Conservation (phyloP, 2,329 filamentous ascomycete genomes). For the Aureobasidium sp. region DNA sequence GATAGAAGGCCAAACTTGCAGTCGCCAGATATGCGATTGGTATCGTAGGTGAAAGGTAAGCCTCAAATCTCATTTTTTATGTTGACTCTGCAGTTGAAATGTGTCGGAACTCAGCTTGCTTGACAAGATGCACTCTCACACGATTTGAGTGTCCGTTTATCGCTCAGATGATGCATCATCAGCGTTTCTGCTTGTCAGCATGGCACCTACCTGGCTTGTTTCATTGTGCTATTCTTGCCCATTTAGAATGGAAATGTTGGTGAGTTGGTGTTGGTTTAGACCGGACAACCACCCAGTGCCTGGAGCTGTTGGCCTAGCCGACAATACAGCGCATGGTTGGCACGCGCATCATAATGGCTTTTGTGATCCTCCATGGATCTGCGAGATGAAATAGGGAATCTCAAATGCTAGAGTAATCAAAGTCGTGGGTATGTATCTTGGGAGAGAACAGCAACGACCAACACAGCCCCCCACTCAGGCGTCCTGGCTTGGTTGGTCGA, state of each 20-base stretch:
- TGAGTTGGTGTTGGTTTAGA: conserved; percentile 1
- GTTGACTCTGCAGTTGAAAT: not conserved
- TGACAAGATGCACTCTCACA: not conserved
- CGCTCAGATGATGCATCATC: not conserved
- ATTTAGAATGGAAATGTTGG: not conserved
- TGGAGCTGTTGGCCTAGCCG: not conserved
- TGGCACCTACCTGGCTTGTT: not conserved
- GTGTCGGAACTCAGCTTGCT: not conserved
- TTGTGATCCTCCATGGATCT: not conserved
- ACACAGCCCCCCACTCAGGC: not conserved
- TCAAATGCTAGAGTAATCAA: too few species aligned
- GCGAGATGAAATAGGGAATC: too few species aligned
- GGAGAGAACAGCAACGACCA: not conserved
- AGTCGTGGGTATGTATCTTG: not conserved
- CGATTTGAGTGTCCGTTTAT: not conserved
- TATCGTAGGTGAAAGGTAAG: not conserved
- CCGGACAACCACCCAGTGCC: not conserved
- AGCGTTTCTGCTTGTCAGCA: not conserved
- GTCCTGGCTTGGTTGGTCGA: not conserved
- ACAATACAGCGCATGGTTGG: not conserved
- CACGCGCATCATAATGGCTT: not conserved
- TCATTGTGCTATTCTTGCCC: too few species aligned
- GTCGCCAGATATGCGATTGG: not conserved
- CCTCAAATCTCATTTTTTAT: not conserved
- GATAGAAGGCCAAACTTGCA: not conserved